A percentile compares a stretch with the other conserved stretches of the same genome.
Evolutionary conservation across 1,139 yeast species (phyloP).

Genomic region (Nadsonia starkeyi-henricii): DNA sequence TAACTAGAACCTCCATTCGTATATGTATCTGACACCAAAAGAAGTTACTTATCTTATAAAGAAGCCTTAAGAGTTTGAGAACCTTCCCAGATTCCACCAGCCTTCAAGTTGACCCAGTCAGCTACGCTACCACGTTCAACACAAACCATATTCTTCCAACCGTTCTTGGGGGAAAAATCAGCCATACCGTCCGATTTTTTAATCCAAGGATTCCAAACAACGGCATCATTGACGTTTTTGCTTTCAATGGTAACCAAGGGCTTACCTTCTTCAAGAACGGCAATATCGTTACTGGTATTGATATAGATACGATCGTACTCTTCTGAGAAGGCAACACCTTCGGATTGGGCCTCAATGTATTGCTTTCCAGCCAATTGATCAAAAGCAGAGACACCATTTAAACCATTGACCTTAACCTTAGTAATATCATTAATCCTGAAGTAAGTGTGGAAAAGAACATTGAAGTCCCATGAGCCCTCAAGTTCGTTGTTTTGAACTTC

Average conservation of each 20-base stretch:
- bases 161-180: constrained; percentile 77
- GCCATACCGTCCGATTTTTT: constrained; percentile 65
- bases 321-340: constrained; percentile 56
- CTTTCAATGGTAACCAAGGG: constrained; percentile 55
- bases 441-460: constrained; percentile 95
- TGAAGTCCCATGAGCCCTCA: constrained; percentile 51
- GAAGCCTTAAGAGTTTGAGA: constrained; percentile 36
- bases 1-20: no score
- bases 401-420: constrained; percentile 61
- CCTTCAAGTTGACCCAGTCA: constrained; percentile 43
- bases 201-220: constrained; percentile 97
- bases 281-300: constrained; percentile 35
- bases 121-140: constrained; percentile 86
- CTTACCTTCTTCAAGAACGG: constrained; percentile 54
- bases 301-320: constrained; percentile 80
- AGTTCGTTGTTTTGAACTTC: constrained; percentile 61
- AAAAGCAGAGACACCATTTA: constrained; percentile 52
- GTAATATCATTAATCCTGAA: constrained; percentile 61
- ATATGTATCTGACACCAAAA: no score
- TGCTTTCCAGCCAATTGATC: constrained; percentile 58
- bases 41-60: constrained; percentile 11
- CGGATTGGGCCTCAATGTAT: constrained; percentile 51
- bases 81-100: constrained; percentile 63
- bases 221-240: constrained; percentile 65
- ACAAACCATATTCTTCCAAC: constrained; percentile 79